Percentiles rank a stretch among this genome's conserved stretches.
Evolutionary conservation across 805 yeast genomes (phyloP).

Genomic region (Cyberlindnera xylosilytica): DNA sequence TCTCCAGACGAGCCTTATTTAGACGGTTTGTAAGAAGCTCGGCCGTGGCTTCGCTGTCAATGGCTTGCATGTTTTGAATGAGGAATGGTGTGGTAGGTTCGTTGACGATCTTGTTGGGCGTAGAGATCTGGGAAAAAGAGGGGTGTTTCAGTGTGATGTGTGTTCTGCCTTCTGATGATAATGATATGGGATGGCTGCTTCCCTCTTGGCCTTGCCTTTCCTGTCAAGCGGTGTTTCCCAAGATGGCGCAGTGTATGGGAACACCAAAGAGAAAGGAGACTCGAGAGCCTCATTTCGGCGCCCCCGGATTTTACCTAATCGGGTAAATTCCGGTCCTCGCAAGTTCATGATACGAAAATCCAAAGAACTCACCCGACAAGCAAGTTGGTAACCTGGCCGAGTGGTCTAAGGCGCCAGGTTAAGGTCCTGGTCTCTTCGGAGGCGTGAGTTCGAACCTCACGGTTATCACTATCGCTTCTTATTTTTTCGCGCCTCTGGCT

Average conservation of each 20-base stretch:
- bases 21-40: constrained; percentile 25
- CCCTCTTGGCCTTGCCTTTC: too few species aligned
- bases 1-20: constrained; percentile 40
- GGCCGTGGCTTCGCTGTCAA: constrained; percentile 2
- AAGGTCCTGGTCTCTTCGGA: constrained; percentile 82
- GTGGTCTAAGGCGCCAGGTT: constrained; percentile 73
- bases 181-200: too few species aligned
- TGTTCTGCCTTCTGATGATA: too few species aligned
- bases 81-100: too few species aligned
- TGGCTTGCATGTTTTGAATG: neutral
- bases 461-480: constrained; percentile 49
- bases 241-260: neutral
- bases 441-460: constrained; percentile 89
- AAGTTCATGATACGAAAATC: neutral
- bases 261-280: neutral
- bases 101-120: too few species aligned
- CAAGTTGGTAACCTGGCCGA: constrained; percentile 60
- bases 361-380: neutral
- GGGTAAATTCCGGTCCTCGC: neutral
- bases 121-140: too few species aligned
- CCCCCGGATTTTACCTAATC: neutral
- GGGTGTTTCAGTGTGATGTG: too few species aligned
- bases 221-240: neutral
- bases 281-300: constrained; percentile 13
- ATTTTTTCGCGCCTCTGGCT: constrained; percentile 2